phyloP scores from a whole-genome alignment of 805 yeast genomes.

The Nakazawaea populi region DNA sequence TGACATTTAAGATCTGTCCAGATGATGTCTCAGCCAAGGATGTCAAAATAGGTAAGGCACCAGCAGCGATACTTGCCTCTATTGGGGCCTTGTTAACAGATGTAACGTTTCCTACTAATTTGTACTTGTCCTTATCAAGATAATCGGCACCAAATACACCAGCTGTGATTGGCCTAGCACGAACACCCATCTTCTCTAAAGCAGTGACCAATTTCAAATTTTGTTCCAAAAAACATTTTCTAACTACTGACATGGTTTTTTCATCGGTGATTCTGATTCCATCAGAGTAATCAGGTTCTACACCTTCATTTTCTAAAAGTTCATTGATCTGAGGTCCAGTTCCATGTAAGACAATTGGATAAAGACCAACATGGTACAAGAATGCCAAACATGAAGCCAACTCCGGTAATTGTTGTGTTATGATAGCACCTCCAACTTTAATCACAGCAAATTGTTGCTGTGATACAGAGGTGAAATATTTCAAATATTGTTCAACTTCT shows the following conservation, averaged over 20 bases:
- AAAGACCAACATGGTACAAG: slow-evolving; percentile 93
- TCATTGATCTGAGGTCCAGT: slow-evolving; percentile 99
- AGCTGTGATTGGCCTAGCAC: slow-evolving; percentile 96
- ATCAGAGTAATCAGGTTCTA: slow-evolving; percentile 92
- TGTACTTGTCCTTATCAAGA: slow-evolving; percentile 83
- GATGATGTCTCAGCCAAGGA: slow-evolving; percentile 95
- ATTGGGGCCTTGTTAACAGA: slow-evolving; percentile 84
- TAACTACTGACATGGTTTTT: slow-evolving; percentile 92
- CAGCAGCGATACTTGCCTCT: slow-evolving; percentile 92
- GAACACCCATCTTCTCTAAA: slow-evolving; percentile 91
- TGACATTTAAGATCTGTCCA: slow-evolving; percentile 94
- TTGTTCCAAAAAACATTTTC: slow-evolving; percentile 93
- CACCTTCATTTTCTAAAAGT: slow-evolving; percentile 86
- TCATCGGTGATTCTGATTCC: slow-evolving; percentile 96
- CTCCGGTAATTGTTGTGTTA: slow-evolving; percentile 89
- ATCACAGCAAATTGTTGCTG: slow-evolving; percentile 98
- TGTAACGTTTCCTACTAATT: slow-evolving; percentile 85
- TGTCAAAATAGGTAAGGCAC: slow-evolving; percentile 93
- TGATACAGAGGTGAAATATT: slow-evolving; percentile 92
- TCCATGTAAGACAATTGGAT: slow-evolving; percentile 95
- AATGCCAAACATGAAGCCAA: slow-evolving; percentile 94
- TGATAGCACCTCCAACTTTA: slow-evolving; percentile 98
- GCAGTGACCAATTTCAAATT: slow-evolving; percentile 94
- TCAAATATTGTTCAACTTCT: slow-evolving; percentile 96
- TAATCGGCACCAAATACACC: slow-evolving; percentile 95